These are phyloP conservation scores for Camelina laxa DNA, from an alignment of 345 rosid species.

Conservation along the genomic window DNA sequence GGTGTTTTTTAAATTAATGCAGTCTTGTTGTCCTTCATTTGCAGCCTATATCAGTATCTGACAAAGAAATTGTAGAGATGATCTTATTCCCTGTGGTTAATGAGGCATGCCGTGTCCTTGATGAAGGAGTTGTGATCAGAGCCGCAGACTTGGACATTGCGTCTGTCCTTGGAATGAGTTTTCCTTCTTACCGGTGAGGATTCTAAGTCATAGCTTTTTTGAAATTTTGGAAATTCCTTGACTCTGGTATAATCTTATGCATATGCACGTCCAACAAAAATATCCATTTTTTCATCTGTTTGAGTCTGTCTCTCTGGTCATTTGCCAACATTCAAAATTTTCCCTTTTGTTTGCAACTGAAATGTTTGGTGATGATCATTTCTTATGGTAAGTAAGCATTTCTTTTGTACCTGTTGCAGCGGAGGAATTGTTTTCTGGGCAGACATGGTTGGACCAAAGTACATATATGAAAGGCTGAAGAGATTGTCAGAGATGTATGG, in stretches of 20 bases:
- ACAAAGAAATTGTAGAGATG: conserved; percentile 89
- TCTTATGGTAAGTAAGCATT: conserved; percentile 6
- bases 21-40: conserved; percentile 5
- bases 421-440: conserved; percentile 97
- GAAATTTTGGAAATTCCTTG: not conserved
- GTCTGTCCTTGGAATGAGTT: conserved; percentile 96
- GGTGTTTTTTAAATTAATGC: not conserved
- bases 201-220: not conserved
- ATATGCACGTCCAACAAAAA: not conserved
- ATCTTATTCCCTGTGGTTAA: conserved; percentile 87
- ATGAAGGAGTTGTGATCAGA: conserved; percentile 82
- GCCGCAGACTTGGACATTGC: conserved; percentile 91
- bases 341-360: not conserved
- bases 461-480: conserved; percentile 67
- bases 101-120: conserved; percentile 88
- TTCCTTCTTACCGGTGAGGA: conserved; percentile 90
- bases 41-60: conserved; percentile 80
- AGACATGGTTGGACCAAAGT: conserved; percentile 67
- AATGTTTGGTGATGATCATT: not conserved
- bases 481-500: conserved; percentile 77
- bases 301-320: not conserved
- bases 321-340: not conserved
- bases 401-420: conserved; percentile 47
- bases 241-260: conserved; percentile 8
- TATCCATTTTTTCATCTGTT: not conserved